phyloP scores from a whole-genome alignment of 495 filamentous ascomycete species.

The Hamigera avellanea region DNA sequence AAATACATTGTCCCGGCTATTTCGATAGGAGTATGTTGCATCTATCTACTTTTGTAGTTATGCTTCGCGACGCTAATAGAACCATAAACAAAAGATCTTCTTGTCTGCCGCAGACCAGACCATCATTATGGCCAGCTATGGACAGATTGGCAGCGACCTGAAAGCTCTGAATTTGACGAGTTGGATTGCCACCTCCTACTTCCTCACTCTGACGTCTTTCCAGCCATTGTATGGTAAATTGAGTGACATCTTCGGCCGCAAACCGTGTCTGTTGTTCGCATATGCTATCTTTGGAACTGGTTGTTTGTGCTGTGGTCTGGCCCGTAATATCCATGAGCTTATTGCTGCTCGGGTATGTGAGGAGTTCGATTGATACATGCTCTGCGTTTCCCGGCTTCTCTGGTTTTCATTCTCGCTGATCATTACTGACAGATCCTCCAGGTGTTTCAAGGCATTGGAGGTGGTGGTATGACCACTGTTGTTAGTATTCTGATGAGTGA shows the following conservation, averaged over 20 bases:
- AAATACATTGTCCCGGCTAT: constrained; percentile 39
- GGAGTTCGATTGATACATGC: neutral
- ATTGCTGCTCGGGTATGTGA: constrained; percentile 48
- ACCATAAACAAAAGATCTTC: constrained; percentile 51
- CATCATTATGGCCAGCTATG: constrained; percentile 69
- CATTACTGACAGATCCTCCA: constrained; percentile 1
- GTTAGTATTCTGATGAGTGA: constrained; percentile 71
- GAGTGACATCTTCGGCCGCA: constrained; percentile 77
- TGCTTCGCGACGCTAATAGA: too few relatives aligned
- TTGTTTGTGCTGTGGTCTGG: constrained; percentile 60
- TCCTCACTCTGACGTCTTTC: constrained; percentile 68
- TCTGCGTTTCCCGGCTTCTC: neutral
- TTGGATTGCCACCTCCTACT: constrained; percentile 74
- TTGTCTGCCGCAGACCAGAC: constrained; percentile 71
- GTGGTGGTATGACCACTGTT: constrained; percentile 77
- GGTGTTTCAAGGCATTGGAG: constrained; percentile 62
- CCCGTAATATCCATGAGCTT: constrained; percentile 55
- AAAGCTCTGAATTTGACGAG: constrained; percentile 67
- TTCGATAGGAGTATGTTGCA: constrained; percentile 43
- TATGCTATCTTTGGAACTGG: constrained; percentile 67
- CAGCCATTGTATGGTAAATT: constrained; percentile 72
- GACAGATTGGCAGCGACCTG: constrained; percentile 69
- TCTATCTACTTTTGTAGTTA: too few relatives aligned
- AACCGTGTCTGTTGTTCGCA: constrained; percentile 57
- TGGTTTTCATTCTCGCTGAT: neutral